Evolutionary conservation across 176 grass and related monocot genomes (phyloP).

Genomic region (Phoenix roebelenii): DNA sequence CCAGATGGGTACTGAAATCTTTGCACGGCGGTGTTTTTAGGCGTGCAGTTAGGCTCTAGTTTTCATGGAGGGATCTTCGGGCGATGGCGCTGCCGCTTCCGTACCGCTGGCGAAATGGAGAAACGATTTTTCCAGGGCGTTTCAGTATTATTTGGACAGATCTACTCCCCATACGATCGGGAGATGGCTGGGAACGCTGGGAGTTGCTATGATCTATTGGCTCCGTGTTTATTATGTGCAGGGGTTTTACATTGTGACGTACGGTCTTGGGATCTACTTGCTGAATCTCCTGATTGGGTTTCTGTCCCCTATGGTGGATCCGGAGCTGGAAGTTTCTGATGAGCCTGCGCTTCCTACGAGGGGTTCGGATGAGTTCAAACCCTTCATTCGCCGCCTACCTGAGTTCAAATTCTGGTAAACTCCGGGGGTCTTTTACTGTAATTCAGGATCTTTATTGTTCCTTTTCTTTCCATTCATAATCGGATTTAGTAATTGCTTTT

Average conservation of each 20-base stretch:
- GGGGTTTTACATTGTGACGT: slow-evolving; percentile 85
- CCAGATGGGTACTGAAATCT: no score
- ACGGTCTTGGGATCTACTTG: slow-evolving; percentile 90
- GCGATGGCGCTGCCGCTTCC: slow-evolving; percentile 5
- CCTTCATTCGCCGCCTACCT: slow-evolving; percentile 80
- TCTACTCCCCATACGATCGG: slow-evolving; percentile 68
- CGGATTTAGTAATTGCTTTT: not conserved
- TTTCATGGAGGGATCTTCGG: no score
- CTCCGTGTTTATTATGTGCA: slow-evolving; percentile 66
- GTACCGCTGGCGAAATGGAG: slow-evolving; percentile 53
- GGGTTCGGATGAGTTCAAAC: slow-evolving; percentile 93
- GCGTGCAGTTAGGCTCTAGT: no score
- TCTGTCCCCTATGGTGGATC: slow-evolving; percentile 90
- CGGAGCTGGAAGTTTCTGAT: slow-evolving; percentile 50
- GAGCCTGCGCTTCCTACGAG: slow-evolving; percentile 59
- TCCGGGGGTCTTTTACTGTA: not conserved
- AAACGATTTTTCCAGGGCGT: slow-evolving; percentile 47
- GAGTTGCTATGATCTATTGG: slow-evolving; percentile 38
- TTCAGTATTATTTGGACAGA: slow-evolving; percentile 86
- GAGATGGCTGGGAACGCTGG: slow-evolving; percentile 71
- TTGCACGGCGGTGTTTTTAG: no score
- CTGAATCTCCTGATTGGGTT: slow-evolving; percentile 92
- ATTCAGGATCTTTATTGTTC: not conserved
- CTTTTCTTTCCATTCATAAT: not conserved
- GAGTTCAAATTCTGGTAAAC: slow-evolving; percentile 96